These are phyloP conservation scores for Lachnellula cervina DNA, from an alignment of 2,329 filamentous ascomycete genomes.

Conservation along the genomic window DNA sequence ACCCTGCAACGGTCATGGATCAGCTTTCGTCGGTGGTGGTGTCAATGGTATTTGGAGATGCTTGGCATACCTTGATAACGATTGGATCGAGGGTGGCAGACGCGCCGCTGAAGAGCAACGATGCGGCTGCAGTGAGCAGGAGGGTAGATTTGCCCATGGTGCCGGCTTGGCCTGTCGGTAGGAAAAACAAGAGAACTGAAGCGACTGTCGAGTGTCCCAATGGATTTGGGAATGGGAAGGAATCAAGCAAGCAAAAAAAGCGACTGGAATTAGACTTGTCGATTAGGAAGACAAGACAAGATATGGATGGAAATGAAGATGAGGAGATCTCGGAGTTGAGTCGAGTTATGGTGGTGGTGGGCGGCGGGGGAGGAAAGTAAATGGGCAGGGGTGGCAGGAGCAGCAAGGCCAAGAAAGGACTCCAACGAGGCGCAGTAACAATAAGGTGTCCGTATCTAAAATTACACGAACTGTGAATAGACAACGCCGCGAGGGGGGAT, in stretches of 20 bases:
- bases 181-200: not conserved
- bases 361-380: no score
- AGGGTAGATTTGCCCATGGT: constrained; percentile 10
- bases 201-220: not conserved
- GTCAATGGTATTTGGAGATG: not conserved
- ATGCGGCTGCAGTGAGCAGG: constrained; percentile 41
- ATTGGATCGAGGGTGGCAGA: constrained; percentile 51
- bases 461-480: no score
- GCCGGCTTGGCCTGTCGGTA: not conserved
- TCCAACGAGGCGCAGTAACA: no score
- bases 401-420: no score
- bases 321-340: no score
- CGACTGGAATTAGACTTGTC: not conserved
- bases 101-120: constrained; percentile 42
- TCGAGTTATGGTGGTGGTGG: no score
- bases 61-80: constrained; percentile 36
- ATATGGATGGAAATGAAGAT: not conserved
- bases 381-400: no score
- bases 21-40: not conserved
- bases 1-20: constrained; percentile 15
- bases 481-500: no score
- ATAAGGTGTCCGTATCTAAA: no score
- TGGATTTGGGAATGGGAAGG: not conserved
- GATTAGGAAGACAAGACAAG: not conserved
- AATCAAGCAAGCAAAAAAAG: not conserved